Evolutionary conservation across 805 yeast genomes (phyloP), one percentile per base, ranked within the genome.

Genomic region (Zygoascus biomembranicola): DNA sequence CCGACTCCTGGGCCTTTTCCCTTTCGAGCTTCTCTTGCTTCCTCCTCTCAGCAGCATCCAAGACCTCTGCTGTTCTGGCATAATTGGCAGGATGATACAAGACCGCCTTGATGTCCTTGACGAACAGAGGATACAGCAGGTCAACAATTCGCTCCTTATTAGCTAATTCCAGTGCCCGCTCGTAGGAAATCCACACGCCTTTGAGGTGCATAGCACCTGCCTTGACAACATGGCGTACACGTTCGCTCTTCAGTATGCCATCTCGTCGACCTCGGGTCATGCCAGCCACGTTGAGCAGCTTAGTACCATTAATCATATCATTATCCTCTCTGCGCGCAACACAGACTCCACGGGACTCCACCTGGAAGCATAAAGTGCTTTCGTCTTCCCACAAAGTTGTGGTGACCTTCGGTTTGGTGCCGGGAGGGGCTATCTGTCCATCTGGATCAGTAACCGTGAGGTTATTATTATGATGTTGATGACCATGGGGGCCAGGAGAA

Each of bases 341-440:
- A 18, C 85, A 77, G 49, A 86, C 86, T 54, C 87, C 86, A 58
- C 85, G 82, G 54, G 88, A 90, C 63, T 86, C 94, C 32, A 87
- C 90, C 69, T 86, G 94, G 71, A 86, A 87, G 65, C 94, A 87
- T 49, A 86, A 69, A 1, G 94, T 87, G 59, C 84, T 82, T 64
- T 87, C 94, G 66, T 87, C 94, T 65, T 87, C 92, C 95, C 95
- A 87, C 79, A 84, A 79, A 18, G 92, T 86, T 32, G 92, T 85
- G 52, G 90, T 84, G 53, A 86, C 89, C 57, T 79, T 70, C 52
- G 83, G 82, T 64, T 77, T 74, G 57, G 63, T 61, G 11, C 69
- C 66, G 49, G 75, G 70, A 51, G 75, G 71, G 19, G 72, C 69
- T 39, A 60, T 62, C 59, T 69, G 72, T 45, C 72, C 72, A 5